Evolutionary conservation across 305 asterid genomes (phyloP), one percentile per base, ranked within the genome.

Genomic region (Rubia tinctorum): DNA sequence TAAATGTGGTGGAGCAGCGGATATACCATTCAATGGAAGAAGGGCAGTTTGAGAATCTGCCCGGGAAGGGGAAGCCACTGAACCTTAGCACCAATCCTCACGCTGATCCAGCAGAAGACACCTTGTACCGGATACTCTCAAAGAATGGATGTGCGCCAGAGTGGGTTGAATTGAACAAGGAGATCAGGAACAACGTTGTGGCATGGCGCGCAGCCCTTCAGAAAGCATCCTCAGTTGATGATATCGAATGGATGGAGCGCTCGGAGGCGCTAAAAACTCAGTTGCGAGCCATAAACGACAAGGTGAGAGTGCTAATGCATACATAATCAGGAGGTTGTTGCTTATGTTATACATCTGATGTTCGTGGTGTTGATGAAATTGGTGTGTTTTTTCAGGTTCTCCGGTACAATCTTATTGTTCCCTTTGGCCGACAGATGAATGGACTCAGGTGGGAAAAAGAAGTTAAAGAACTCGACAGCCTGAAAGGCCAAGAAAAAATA

Each of bases 1-100:
- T 86, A 69, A 91, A 88, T 59, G 96, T 91, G 30, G 95, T 89
- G 5, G 95, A 89, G 89, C 96, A 83, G 45, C 82, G 95, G 68
- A 96, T 93, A 78, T 93, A 85, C 87, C 92, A 83, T 75, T 93
- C 97, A 17, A 93, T 93, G 97, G 97, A 88, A 82, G 96, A 91
- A 85, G 98, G 98, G 40, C 88, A 93, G 56, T 93, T 93, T 58
- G 97, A 91, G 71, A 89, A 93, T 73, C 80, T 93, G 78, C 87
- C 97, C 0, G 98, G 97, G 51, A 91, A 91, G 77, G 98, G 97
- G 47, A 91, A 93, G 78, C 98, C 97, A 1, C 79, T 93, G 82
- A 83, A 93, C 84, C 88, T 93, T 27, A 83, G 71, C 22, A 78
- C 79, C 7, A 93, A 91, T 85, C 96, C 96, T 80, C 97, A 89